Percentiles rank a stretch among this genome's conserved stretches.
Conservation (phyloP, 345 rosid species). For the Melaleuca alternifolia region DNA sequence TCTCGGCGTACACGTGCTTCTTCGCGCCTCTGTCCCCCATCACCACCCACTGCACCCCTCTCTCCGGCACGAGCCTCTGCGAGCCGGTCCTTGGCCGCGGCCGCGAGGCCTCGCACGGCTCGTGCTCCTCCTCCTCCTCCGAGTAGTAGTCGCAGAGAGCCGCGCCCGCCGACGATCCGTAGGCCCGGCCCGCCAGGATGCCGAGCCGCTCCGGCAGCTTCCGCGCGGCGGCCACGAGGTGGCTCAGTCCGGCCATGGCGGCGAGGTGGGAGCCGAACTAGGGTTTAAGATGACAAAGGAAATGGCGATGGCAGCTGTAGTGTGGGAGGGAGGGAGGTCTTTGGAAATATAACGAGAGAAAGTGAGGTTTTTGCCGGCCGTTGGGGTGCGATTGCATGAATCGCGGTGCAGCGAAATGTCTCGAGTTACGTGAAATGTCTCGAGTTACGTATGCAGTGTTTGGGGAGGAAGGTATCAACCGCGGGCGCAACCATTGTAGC, state of each 20-base stretch:
- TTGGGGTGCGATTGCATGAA: neutral
- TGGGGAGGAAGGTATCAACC: too few species aligned
- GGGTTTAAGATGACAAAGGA: neutral
- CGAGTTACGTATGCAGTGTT: too few species aligned
- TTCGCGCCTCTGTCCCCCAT: constrained; percentile 71
- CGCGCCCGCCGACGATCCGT: constrained; percentile 50
- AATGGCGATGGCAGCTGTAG: neutral
- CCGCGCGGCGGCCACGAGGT: constrained; percentile 6
- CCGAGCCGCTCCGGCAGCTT: constrained; percentile 4
- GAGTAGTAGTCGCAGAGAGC: constrained; percentile 22
- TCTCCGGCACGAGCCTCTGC: constrained; percentile 33
- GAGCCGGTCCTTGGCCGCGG: constrained; percentile 11
- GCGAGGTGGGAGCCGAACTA: neutral
- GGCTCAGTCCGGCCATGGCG: constrained; percentile 15
- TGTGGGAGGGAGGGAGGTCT: neutral
- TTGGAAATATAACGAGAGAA: rapidly evolving
- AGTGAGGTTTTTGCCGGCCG: neutral
- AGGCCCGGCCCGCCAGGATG: constrained; percentile 15
- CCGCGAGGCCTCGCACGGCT: neutral
- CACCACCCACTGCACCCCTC: constrained; percentile 94
- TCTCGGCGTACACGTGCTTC: constrained; percentile 68
- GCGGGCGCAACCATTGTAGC: neutral
- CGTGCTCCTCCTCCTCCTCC: constrained; percentile 38
- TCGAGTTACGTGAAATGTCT: neutral
- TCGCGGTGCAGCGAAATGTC: neutral